Percentiles rank a stretch among this genome's conserved stretches.
These are phyloP conservation scores for Trichoderma sp. DNA, from an alignment of 2,329 filamentous ascomycete genomes.

Conservation along the genomic window DNA sequence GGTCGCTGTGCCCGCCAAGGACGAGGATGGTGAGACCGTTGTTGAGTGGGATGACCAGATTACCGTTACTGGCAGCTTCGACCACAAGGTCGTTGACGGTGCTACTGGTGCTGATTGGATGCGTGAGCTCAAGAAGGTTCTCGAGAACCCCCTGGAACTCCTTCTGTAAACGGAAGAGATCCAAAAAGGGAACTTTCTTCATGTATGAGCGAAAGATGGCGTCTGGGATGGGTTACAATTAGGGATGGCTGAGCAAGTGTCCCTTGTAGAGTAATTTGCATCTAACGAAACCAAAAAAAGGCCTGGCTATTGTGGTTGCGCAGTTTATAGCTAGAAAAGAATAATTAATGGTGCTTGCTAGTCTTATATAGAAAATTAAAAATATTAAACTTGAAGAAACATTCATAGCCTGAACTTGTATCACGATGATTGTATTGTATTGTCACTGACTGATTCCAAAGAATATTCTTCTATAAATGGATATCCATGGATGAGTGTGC, in stretches of 20 bases:
- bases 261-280: constrained; percentile 2
- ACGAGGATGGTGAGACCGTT: constrained; percentile 72
- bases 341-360: constrained; percentile 1
- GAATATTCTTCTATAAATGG: not conserved
- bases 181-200: not conserved
- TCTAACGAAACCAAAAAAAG: not conserved
- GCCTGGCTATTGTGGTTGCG: not conserved
- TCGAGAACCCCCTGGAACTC: constrained; percentile 96
- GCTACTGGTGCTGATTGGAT: constrained; percentile 97
- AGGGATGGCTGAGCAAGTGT: not conserved
- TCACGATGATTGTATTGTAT: not conserved
- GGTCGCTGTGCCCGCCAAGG: constrained; percentile 85
- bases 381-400: not conserved
- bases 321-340: not conserved
- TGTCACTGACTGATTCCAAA: not conserved
- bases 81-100: constrained; percentile 98
- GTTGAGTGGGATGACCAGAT: constrained; percentile 98
- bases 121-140: constrained; percentile 91
- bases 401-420: not conserved
- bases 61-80: constrained; percentile 89
- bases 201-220: constrained; percentile 1
- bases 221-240: constrained; percentile 25
- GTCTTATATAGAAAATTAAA: not conserved
- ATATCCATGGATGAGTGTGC: not conserved
- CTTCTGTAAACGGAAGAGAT: constrained; percentile 64